A percentile compares a stretch with the other conserved stretches of the same genome.
Conservation (phyloP, 495 filamentous ascomycete species). For the Tuber microsphaerosporum region DNA sequence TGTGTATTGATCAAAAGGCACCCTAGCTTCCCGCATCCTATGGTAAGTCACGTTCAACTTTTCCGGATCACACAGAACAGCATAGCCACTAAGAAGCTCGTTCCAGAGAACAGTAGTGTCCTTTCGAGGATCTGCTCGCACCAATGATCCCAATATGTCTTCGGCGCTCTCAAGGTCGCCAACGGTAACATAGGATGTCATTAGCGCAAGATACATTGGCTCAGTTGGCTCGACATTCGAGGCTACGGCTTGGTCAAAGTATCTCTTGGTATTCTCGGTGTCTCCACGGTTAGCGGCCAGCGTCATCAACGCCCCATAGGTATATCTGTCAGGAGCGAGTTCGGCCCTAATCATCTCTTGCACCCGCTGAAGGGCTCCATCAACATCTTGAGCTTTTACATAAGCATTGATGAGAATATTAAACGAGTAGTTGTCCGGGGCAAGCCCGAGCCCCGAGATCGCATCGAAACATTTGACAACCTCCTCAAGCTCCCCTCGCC, state of each 20-base stretch:
- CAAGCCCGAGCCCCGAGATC: constrained; percentile 48
- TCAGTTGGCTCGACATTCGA: constrained; percentile 43
- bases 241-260: constrained; percentile 54
- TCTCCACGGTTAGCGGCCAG: constrained; percentile 69
- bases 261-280: constrained; percentile 55
- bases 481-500: constrained; percentile 50
- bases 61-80: constrained; percentile 56
- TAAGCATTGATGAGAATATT: constrained; percentile 73
- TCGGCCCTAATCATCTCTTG: constrained; percentile 48
- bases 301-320: constrained; percentile 64
- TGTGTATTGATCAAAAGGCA: constrained; percentile 62
- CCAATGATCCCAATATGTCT: constrained; percentile 47
- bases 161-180: constrained; percentile 56
- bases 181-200: constrained; percentile 64
- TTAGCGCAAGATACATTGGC: constrained; percentile 57
- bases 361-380: constrained; percentile 56
- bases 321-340: constrained; percentile 52
- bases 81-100: constrained; percentile 60
- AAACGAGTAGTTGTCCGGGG: constrained; percentile 55
- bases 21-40: constrained; percentile 53
- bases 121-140: constrained; percentile 44
- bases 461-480: constrained; percentile 56
- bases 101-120: constrained; percentile 68
- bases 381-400: constrained; percentile 56
- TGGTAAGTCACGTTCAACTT: constrained; percentile 55